These are phyloP conservation scores for Brettanomyces sp. DNA, from an alignment of 805 yeast species.

Conservation along the genomic window DNA sequence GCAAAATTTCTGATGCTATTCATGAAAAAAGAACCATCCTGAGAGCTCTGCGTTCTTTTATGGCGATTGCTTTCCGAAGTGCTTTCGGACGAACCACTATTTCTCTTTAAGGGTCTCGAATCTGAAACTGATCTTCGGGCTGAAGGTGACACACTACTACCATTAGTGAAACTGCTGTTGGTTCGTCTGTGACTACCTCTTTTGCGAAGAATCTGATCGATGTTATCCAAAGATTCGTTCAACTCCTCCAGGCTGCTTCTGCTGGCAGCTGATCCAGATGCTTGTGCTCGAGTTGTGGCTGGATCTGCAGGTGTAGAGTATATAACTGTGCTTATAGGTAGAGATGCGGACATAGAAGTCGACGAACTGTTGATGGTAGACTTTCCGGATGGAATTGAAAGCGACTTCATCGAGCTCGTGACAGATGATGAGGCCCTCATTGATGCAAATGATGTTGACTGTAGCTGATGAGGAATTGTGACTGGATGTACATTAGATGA, in stretches of 20 bases:
- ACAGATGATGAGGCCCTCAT: not conserved
- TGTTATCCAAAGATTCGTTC: conserved; percentile 6
- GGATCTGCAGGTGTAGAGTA: conserved; percentile 43
- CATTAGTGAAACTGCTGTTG: not conserved
- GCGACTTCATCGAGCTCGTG: not conserved
- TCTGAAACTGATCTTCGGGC: not conserved
- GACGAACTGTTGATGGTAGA: not conserved
- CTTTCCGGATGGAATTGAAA: not conserved
- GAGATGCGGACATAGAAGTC: conserved; percentile 8
- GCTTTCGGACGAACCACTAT: not conserved
- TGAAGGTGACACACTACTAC: not conserved
- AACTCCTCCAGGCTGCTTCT: conserved; percentile 5
- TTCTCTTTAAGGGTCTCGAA: not conserved
- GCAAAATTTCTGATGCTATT: conserved; percentile 16
- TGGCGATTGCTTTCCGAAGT: not conserved
- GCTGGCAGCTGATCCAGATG: conserved; percentile 24
- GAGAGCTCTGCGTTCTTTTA: not conserved
- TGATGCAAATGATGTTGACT: conserved; percentile 5
- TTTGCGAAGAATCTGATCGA: conserved; percentile 1
- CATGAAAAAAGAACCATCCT: conserved; percentile 10
- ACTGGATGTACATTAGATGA: too few relatives aligned
- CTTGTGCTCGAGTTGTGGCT: conserved; percentile 42
- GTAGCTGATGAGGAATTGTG: not conserved
- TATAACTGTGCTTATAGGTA: conserved; percentile 13
- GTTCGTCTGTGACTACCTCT: not conserved